A percentile compares a stretch with the other conserved stretches of the same genome.
Evolutionary conservation across 2,329 filamentous ascomycete species (phyloP).

Genomic region (Fusarium bulbicola): DNA sequence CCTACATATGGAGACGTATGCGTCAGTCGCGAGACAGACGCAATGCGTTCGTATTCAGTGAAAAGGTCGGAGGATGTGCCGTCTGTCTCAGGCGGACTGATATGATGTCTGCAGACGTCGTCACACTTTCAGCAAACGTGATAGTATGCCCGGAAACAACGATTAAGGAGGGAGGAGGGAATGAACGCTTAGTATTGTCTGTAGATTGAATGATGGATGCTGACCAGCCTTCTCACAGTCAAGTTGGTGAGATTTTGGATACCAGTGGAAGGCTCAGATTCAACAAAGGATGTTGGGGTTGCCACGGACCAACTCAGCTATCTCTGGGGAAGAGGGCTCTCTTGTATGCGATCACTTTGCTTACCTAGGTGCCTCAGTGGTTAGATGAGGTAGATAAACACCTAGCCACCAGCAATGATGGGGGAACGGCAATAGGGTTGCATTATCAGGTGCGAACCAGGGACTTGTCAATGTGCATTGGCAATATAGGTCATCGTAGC

Average conservation of each 20-base stretch:
- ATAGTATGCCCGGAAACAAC: conserved; percentile 6
- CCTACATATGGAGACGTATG: conserved; percentile 23
- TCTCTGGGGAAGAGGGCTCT: conserved; percentile 25
- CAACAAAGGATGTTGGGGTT: conserved; percentile 11
- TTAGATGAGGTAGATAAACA: conserved; percentile 6
- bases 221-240: conserved; percentile 2
- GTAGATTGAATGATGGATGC: conserved; percentile 8
- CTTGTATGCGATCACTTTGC: conserved; percentile 26
- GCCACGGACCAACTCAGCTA: conserved; percentile 24
- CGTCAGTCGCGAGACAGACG: conserved; percentile 26
- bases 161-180: conserved; percentile 1
- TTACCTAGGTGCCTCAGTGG: not conserved
- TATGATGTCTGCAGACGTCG: conserved; percentile 36
- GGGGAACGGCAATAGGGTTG: conserved; percentile 30
- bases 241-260: conserved; percentile 7
- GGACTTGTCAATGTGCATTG: conserved; percentile 28
- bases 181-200: not conserved
- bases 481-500: conserved; percentile 16
- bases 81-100: conserved; percentile 33
- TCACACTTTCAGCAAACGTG: conserved; percentile 28
- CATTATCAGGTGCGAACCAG: conserved; percentile 35
- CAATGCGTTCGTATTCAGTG: conserved; percentile 22
- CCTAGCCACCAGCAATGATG: conserved; percentile 18
- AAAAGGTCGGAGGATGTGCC: conserved; percentile 18
- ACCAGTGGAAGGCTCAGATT: not conserved